Evolutionary conservation across 2,329 filamentous ascomycete species (phyloP), one percentile per base, ranked within the genome.

Genomic region (Microdochium trichocladiopsis): DNA sequence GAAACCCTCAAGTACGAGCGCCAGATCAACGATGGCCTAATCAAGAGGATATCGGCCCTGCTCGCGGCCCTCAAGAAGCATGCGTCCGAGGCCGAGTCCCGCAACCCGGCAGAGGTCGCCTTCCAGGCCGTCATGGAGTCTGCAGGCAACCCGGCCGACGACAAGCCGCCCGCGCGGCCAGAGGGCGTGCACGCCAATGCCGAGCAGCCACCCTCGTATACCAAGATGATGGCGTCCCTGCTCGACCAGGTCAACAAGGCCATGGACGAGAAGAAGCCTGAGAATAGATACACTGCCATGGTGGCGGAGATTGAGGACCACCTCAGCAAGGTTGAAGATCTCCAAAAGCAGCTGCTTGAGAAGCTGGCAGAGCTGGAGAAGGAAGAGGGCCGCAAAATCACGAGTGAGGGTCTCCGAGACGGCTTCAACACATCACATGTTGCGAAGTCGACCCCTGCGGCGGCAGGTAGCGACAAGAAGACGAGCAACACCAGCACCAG

Each of bases 151-250:
- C 78, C 84, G 47, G 81, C 86, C 53, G 88, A 95, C 62, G 83
- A 90, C 65, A 82, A 83, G 56, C 88, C 90, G 3, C 85, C 88
- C 9, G 77, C 81, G 49, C 77, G 88, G 23, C 92, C 92, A 2
- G 86, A 85, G 58, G 91, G 89, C 48, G 87, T 96, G 25, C 87
- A 95, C 64, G 78, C 79, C 43, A 78, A 90, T 51, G 84, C 87
- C 60, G 82, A 87, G 66, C 84, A 79, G 63, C 83, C 89, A 61
- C 90, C 89, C 1, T 87, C 86, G 14, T 99, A 96, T 66, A 94
- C 90, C 37, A 90, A 95, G 75, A 99, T 99, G 94, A 92, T 99
- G 87, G 89, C 89, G n/a, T 84, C 86, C n/a, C 71, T 99, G 61
- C 80, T 97, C 21, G 94, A 99, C 63, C 88, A 95, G 69, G 91